Conservation (phyloP, 352 stramenopile genomes). For the Phytophthora sp. region DNA sequence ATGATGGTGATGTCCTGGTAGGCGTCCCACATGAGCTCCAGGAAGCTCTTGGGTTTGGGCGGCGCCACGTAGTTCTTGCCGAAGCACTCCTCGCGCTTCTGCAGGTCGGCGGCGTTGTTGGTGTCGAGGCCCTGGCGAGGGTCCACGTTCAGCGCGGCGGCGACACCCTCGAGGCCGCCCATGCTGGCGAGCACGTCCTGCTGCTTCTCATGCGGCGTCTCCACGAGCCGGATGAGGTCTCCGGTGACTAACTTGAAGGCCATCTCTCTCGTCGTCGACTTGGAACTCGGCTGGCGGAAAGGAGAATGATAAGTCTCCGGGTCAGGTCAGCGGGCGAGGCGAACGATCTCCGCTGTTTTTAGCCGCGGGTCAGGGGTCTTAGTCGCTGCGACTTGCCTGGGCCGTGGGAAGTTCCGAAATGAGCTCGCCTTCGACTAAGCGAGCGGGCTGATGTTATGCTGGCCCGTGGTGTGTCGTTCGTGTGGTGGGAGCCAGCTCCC, state of each 20-base stretch:
- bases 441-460: conserved; percentile 1
- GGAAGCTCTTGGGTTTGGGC: conserved; percentile 56
- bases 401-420: conserved; percentile 28
- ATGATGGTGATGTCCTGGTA: conserved; percentile 92
- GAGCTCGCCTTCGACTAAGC: conserved; percentile 28
- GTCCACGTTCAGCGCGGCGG: conserved; percentile 48
- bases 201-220: conserved; percentile 67
- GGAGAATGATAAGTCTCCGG: background rate
- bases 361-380: background rate
- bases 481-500: conserved; percentile 23
- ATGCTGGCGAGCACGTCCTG: conserved; percentile 42
- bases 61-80: conserved; percentile 71
- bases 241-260: conserved; percentile 56
- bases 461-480: conserved; percentile 20
- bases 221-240: conserved; percentile 70
- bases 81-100: conserved; percentile 51
- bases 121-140: conserved; percentile 56
- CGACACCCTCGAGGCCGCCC: conserved; percentile 59
- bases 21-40: conserved; percentile 89
- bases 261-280: conserved; percentile 7
- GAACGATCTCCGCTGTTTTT: conserved; percentile 14
- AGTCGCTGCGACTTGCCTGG: conserved; percentile 12
- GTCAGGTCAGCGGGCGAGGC: background rate
- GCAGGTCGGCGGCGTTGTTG: conserved; percentile 42
- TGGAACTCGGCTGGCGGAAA: background rate